Conservation (phyloP, 179 eudicot species). For the Silene coronaria region DNA sequence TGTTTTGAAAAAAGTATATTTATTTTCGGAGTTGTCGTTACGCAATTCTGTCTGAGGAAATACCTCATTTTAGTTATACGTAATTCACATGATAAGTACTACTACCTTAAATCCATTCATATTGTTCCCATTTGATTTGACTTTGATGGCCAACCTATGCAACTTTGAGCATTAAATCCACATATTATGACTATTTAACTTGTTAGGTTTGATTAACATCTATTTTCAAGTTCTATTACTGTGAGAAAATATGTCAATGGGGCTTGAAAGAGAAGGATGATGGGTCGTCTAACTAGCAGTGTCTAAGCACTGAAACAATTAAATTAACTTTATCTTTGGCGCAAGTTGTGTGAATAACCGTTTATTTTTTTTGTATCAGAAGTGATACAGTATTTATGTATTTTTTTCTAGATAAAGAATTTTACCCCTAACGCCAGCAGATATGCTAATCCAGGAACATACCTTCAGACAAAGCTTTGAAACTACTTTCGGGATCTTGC, state of each 20-base stretch:
- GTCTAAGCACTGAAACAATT: neutral
- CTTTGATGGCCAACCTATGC: no score
- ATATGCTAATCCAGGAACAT: slow-evolving; percentile 37
- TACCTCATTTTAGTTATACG: neutral
- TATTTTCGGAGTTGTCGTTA: neutral
- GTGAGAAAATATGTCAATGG: no score
- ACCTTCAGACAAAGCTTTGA: slow-evolving; percentile 39
- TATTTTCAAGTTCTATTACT: no score
- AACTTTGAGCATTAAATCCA: no score
- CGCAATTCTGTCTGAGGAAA: neutral
- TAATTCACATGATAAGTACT: no score
- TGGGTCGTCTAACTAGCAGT: neutral
- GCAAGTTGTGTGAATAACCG: no score
- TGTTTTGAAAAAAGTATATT: neutral
- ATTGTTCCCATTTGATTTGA: no score
- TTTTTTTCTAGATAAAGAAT: neutral
- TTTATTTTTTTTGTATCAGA: neutral
- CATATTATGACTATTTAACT: no score
- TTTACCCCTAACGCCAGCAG: neutral
- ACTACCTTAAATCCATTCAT: no score
- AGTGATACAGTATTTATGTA: neutral
- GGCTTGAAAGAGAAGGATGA: neutral
- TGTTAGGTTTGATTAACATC: no score
- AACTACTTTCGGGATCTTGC: slow-evolving; percentile 71
- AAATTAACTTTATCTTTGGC: no score